phyloP scores from a whole-genome alignment of 2,329 filamentous ascomycete species.

The Monosporascus sp. region DNA sequence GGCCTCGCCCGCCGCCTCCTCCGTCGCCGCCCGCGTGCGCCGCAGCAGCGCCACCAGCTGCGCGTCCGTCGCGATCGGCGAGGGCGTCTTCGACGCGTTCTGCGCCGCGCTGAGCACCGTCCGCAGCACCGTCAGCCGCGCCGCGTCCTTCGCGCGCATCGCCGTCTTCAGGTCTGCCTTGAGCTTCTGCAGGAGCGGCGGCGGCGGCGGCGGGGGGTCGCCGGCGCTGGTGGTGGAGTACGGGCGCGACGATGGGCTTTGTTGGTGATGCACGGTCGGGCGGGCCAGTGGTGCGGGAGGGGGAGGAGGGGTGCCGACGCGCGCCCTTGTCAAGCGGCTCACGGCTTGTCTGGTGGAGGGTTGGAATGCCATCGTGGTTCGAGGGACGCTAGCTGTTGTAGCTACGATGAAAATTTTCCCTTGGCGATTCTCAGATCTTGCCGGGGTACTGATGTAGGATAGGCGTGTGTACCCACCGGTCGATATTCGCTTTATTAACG shows the following conservation, averaged over 20 bases:
- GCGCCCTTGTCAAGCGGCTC: constrained; percentile 17
- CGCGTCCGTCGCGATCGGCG: constrained; percentile 65
- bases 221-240: constrained; percentile 17
- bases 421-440: background rate
- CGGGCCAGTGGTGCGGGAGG: constrained; percentile 1
- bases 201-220: constrained; percentile 30
- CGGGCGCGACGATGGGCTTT: background rate
- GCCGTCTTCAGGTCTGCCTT: constrained; percentile 60
- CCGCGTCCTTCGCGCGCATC: constrained; percentile 60
- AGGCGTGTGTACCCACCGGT: background rate
- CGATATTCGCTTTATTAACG: too few relatives aligned
- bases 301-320: constrained; percentile 5
- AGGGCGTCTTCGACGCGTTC: constrained; percentile 69
- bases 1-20: constrained; percentile 61
- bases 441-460: background rate
- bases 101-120: constrained; percentile 63
- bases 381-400: background rate
- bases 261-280: constrained; percentile 10
- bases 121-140: constrained; percentile 65
- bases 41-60: constrained; percentile 64
- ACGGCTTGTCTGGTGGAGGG: constrained; percentile 16
- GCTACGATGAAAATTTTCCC: background rate
- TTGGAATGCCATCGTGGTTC: constrained; percentile 20
- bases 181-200: constrained; percentile 48
- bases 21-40: constrained; percentile 54